These are phyloP conservation scores for Rhizodiscina lignyota DNA, from an alignment of 495 filamentous ascomycete genomes.

Conservation along the genomic window DNA sequence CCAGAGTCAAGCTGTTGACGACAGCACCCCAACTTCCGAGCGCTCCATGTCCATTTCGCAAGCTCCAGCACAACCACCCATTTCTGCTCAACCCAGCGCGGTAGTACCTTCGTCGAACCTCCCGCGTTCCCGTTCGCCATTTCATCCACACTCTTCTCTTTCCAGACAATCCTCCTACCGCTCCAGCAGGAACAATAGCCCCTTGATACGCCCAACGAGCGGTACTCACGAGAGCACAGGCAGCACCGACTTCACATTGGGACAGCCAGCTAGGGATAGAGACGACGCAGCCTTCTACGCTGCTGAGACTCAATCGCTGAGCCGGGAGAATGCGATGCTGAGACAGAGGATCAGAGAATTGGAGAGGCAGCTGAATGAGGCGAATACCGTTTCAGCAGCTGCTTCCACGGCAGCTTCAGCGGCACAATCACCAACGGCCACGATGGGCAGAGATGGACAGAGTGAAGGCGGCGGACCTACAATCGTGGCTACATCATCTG, in stretches of 20 bases:
- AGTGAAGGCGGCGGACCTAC: no score
- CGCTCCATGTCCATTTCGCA: constrained; percentile 35
- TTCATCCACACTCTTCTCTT: constrained; percentile 35
- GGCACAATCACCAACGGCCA: no score
- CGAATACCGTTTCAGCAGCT: no score
- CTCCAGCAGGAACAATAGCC: constrained; percentile 6
- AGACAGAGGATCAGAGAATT: constrained; percentile 71
- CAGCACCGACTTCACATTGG: no score
- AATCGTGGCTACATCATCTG: no score
- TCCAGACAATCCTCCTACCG: constrained; percentile 30
- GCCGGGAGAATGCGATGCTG: constrained; percentile 88
- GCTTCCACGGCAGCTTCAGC: no score
- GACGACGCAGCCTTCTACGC: constrained; percentile 84
- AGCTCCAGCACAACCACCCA: constrained; percentile 11
- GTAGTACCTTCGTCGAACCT: not conserved
- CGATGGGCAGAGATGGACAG: no score
- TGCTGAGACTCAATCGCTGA: constrained; percentile 74
- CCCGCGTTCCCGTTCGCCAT: constrained; percentile 35
- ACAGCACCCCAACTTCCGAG: constrained; percentile 49
- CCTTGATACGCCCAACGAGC: not conserved
- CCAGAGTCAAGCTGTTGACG: constrained; percentile 48
- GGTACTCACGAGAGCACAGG: not conserved
- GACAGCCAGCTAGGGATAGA: not conserved
- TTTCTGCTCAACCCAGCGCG: constrained; percentile 8
- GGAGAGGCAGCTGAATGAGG: no score